Conservation (phyloP, 257 asterid genomes). For the Capsicum pubescens region DNA sequence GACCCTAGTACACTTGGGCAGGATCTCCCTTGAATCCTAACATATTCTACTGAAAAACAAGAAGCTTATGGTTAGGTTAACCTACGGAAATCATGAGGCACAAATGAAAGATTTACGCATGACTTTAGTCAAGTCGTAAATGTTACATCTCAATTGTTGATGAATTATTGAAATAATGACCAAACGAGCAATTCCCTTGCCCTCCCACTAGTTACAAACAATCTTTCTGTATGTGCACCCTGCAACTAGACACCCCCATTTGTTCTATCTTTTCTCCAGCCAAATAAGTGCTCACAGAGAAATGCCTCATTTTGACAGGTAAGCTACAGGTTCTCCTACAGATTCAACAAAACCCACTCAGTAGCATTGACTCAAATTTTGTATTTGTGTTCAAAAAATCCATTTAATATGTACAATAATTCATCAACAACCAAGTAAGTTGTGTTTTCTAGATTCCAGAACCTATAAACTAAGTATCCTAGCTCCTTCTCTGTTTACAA, state of each 20-base stretch:
- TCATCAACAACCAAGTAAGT: neutral
- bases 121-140: neutral
- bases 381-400: neutral
- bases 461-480: neutral
- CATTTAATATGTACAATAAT: neutral
- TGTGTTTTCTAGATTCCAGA: neutral
- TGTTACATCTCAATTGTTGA: neutral
- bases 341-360: neutral
- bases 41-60: neutral
- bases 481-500: neutral
- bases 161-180: neutral
- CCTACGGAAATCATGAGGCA: neutral
- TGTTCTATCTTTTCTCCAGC: slow-evolving; percentile 12
- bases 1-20: neutral
- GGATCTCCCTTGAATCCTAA: neutral
- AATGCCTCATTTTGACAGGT: neutral
- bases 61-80: neutral
- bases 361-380: neutral
- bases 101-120: neutral
- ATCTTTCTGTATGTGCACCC: neutral
- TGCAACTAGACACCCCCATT: neutral
- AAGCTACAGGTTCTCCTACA: neutral
- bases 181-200: neutral
- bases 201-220: neutral
- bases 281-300: neutral